A percentile compares a stretch with the other conserved stretches of the same genome.
Evolutionary conservation across 345 rosid genomes (phyloP).

Genomic region (Eucalyptus decipiens): DNA sequence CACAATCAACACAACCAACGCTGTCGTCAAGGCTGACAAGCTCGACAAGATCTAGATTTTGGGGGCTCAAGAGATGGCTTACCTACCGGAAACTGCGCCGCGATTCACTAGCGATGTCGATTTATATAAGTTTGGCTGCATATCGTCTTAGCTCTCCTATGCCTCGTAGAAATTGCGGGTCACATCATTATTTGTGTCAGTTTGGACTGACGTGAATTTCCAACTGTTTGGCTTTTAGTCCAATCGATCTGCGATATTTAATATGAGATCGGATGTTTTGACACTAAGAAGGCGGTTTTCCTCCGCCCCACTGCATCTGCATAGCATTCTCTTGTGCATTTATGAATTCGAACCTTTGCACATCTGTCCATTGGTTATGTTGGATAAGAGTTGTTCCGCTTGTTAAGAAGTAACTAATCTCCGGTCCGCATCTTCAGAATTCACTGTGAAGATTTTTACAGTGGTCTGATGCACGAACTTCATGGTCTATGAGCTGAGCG

Average conservation of each 20-base stretch:
- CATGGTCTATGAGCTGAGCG: background rate
- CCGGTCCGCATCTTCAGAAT: background rate
- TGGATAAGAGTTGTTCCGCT: background rate
- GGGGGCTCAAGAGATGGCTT: background rate
- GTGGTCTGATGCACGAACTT: background rate
- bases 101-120: background rate
- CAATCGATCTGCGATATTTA: background rate
- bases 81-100: background rate
- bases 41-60: conserved; percentile 38
- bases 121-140: conserved; percentile 8
- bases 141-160: conserved; percentile 10
- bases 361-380: background rate
- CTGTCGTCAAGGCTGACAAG: conserved; percentile 45
- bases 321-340: background rate
- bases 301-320: background rate
- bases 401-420: background rate
- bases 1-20: conserved; percentile 5
- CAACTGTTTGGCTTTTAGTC: background rate
- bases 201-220: background rate
- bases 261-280: background rate
- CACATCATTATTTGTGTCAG: conserved; percentile 8
- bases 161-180: background rate
- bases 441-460: background rate
- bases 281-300: background rate
- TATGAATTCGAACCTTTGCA: background rate